Conservation (phyloP, 2,329 filamentous ascomycete genomes). For the Fusarium bactridioides region DNA sequence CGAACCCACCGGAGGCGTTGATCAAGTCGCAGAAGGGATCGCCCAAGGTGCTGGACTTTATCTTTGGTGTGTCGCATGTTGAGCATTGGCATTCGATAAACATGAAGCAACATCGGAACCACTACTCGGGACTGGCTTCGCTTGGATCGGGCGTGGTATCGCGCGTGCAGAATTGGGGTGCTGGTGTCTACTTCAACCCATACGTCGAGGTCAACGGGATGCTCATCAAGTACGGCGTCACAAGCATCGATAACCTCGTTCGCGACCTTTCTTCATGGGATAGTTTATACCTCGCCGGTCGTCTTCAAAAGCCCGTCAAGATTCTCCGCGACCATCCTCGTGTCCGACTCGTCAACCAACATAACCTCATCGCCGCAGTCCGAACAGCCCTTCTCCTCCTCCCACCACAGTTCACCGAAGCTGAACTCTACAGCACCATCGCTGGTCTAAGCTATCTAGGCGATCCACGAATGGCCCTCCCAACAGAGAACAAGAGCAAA, state of each 20-base stretch:
- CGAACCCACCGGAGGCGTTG: slow-evolving; percentile 81
- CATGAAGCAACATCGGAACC: slow-evolving; percentile 83
- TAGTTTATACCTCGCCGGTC: slow-evolving; percentile 93
- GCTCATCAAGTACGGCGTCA: slow-evolving; percentile 97
- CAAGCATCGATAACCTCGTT: slow-evolving; percentile 90
- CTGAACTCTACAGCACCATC: slow-evolving; percentile 88
- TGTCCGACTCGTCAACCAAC: slow-evolving; percentile 92
- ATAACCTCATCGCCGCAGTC: slow-evolving; percentile 91
- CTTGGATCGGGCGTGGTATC: slow-evolving; percentile 87
- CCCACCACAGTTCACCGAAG: slow-evolving; percentile 84
- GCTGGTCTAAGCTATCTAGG: slow-evolving; percentile 93
- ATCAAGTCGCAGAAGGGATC: slow-evolving; percentile 84
- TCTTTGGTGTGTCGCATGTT: slow-evolving; percentile 92
- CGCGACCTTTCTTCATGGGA: slow-evolving; percentile 90
- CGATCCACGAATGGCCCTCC: slow-evolving; percentile 92
- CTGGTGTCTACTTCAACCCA: slow-evolving; percentile 97
- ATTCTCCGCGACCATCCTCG: slow-evolving; percentile 93
- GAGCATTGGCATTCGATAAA: slow-evolving; percentile 98
- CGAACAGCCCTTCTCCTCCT: slow-evolving; percentile 89
- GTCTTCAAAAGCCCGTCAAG: slow-evolving; percentile 96
- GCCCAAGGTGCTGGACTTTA: slow-evolving; percentile 98
- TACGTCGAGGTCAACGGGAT: slow-evolving; percentile 95
- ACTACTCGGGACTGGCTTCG: slow-evolving; percentile 87
- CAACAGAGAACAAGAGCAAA: slow-evolving; percentile 90
- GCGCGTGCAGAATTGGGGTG: slow-evolving; percentile 88